Evolutionary conservation across 176 grass and related monocot species (phyloP).

Genomic region (Carex littledalei): DNA sequence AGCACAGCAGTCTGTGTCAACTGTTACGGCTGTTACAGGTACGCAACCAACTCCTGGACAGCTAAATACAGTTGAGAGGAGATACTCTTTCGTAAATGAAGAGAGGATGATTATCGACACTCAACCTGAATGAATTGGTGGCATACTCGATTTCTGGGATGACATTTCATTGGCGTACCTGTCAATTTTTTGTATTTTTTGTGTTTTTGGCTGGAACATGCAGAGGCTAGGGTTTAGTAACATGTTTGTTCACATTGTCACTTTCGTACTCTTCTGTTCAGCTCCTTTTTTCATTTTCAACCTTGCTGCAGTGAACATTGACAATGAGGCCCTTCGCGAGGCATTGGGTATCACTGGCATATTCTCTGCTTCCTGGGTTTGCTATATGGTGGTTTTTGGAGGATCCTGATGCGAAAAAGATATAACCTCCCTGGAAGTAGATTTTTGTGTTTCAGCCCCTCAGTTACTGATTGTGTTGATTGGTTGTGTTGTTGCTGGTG

Average conservation of each 20-base stretch:
- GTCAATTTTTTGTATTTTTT: slow-evolving; percentile 64
- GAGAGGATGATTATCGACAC: slow-evolving; percentile 29
- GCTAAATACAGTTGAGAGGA: slow-evolving; percentile 2
- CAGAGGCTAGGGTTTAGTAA: slow-evolving; percentile 83
- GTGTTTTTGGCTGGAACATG: slow-evolving; percentile 97
- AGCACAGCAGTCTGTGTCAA: not conserved
- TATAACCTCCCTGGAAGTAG: slow-evolving; percentile 41
- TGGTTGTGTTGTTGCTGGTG: slow-evolving; percentile 90
- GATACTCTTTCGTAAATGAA: slow-evolving; percentile 20
- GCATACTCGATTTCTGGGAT: slow-evolving; percentile 49
- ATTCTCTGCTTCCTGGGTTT: slow-evolving; percentile 64
- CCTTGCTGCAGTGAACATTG: slow-evolving; percentile 61
- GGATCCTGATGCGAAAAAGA: slow-evolving; percentile 77
- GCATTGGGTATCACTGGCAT: slow-evolving; percentile 43
- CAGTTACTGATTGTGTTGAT: slow-evolving; percentile 42
- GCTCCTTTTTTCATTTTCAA: slow-evolving; percentile 92
- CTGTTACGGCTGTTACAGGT: not conserved
- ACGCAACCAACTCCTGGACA: not conserved
- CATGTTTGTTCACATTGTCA: slow-evolving; percentile 78
- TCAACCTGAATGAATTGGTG: slow-evolving; percentile 48
- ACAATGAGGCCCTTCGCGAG: slow-evolving; percentile 45
- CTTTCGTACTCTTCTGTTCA: slow-evolving; percentile 69
- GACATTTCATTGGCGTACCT: slow-evolving; percentile 54
- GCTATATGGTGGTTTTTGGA: slow-evolving; percentile 86
- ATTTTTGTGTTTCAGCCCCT: slow-evolving; percentile 46